Conservation (phyloP, 441 rosid species). For the Bocquillonia castaneifolia region DNA sequence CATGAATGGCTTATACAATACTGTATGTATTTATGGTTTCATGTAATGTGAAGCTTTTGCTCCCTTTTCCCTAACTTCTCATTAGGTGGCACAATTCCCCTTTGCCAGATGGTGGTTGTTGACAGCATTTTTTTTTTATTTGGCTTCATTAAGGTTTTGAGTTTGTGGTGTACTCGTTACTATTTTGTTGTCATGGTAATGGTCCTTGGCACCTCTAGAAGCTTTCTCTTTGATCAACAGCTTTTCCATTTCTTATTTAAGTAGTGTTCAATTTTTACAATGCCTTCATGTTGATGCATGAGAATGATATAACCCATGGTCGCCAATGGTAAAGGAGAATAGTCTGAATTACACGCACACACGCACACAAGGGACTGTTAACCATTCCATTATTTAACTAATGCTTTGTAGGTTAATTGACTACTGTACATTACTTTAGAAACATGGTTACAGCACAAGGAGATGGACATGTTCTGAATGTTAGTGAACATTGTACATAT, state of each 20-base stretch:
- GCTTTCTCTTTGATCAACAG: not conserved
- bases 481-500: not conserved
- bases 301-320: not conserved
- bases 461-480: not conserved
- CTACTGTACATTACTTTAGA: not conserved
- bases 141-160: conserved; percentile 19
- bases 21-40: conserved; percentile 40
- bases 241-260: not conserved
- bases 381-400: not conserved
- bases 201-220: conserved; percentile 1
- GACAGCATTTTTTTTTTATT: conserved; percentile 10
- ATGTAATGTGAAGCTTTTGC: conserved; percentile 33
- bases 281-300: not conserved
- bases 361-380: not conserved
- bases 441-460: not conserved
- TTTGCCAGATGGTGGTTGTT: conserved; percentile 20
- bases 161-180: conserved; percentile 3
- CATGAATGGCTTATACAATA: conserved; percentile 31
- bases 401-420: not conserved
- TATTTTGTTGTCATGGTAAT: conserved; percentile 10
- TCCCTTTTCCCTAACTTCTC: conserved; percentile 5
- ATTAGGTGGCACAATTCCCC: conserved; percentile 17
- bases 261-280: not conserved
- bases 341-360: not conserved
- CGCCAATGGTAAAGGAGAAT: not conserved